Base-by-base conservation (phyloP, 2,329 filamentous ascomycete species). In the Taxawa tesnikishii region DNA sequence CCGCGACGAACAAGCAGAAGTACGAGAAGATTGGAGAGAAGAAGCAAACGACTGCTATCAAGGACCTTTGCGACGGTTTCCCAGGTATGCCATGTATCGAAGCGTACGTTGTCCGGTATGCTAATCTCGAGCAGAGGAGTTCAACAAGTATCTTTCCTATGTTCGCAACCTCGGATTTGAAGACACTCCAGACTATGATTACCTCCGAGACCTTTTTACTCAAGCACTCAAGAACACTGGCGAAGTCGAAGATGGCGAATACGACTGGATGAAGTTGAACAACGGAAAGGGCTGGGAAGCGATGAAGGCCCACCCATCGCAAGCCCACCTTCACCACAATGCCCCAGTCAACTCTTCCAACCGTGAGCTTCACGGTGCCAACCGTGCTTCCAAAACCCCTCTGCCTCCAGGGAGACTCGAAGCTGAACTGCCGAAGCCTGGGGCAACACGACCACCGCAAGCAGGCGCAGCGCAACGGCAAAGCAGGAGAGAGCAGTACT, bases 21-120 rank as follows among this genome's bases (percentile, higher is more conserved):
- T 98, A 98, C 56, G 90, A 98, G 65, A 96, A 96, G 72, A 98
- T 98, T 60, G 90, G 90, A 28, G 88, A 98, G 69, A 96, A 98
- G 79, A 98, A 98, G 68, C 90, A 96, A 65, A 94, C 88, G 0
- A 96, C 90, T 14, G 74, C 75, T 4, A 92, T 98, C 64, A 94
- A 94, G 65, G 90, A 98, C 49, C 74, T 98, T 11, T 96, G 88
- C 55, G 87, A 94, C 47, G 81, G 84, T 31, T 96, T 93, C 62
- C 88, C 90, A 43, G 73, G 73, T 76, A 65, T 25, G 61, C 55
- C 38, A 28, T 15, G 23, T 28, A n/a, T 25, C 9, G 14, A 19
- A 21, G 15, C 16, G 6, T 16, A 17, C 14, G 6, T 16, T 6
- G 10, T 13, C 25, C 11, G 19, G n/a, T 24, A 17, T 19, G 33